phyloP scores from a whole-genome alignment of 1,139 yeast genomes.

The Groenewaldozyma sp. region DNA sequence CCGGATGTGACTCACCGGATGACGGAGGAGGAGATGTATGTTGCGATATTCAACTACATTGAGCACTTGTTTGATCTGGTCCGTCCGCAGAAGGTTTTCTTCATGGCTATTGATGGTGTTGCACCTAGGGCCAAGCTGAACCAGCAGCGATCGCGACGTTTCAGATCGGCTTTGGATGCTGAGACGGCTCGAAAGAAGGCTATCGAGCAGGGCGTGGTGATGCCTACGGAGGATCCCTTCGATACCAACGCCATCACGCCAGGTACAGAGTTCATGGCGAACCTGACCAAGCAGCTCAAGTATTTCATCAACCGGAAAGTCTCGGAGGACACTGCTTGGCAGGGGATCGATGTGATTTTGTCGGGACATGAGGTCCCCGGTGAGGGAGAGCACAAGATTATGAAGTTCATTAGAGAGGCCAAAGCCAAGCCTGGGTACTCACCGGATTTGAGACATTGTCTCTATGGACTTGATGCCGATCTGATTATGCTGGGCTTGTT shows the following conservation, averaged over 20 bases:
- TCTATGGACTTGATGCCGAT: slow-evolving; percentile 97
- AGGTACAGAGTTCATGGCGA: slow-evolving; percentile 96
- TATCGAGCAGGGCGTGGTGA: slow-evolving; percentile 47
- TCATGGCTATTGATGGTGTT: slow-evolving; percentile 98
- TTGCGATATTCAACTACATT: slow-evolving; percentile 87
- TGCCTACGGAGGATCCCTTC: slow-evolving; percentile 49
- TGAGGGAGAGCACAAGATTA: slow-evolving; percentile 97
- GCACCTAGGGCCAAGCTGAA: slow-evolving; percentile 99
- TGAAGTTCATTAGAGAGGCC: slow-evolving; percentile 84
- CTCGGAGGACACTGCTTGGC: slow-evolving; percentile 87
- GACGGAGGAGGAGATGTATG: slow-evolving; percentile 86
- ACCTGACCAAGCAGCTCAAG: slow-evolving; percentile 68
- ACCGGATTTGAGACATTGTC: slow-evolving; percentile 86
- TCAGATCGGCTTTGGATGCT: slow-evolving; percentile 91
- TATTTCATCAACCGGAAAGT: slow-evolving; percentile 89
- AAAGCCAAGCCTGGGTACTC: slow-evolving; percentile 78
- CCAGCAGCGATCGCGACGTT: slow-evolving; percentile 93
- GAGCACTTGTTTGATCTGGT: slow-evolving; percentile 87
- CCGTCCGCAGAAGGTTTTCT: slow-evolving; percentile 77
- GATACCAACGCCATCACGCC: slow-evolving; percentile 98
- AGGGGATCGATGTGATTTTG: slow-evolving; percentile 67
- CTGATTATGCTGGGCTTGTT: slow-evolving; percentile 91
- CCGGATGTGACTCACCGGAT: slow-evolving; percentile 38
- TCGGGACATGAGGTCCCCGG: slow-evolving; percentile 98
- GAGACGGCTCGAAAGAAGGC: slow-evolving; percentile 61